Conservation (phyloP, 2,329 filamentous ascomycete genomes). For the Colletotrichum eleusines region DNA sequence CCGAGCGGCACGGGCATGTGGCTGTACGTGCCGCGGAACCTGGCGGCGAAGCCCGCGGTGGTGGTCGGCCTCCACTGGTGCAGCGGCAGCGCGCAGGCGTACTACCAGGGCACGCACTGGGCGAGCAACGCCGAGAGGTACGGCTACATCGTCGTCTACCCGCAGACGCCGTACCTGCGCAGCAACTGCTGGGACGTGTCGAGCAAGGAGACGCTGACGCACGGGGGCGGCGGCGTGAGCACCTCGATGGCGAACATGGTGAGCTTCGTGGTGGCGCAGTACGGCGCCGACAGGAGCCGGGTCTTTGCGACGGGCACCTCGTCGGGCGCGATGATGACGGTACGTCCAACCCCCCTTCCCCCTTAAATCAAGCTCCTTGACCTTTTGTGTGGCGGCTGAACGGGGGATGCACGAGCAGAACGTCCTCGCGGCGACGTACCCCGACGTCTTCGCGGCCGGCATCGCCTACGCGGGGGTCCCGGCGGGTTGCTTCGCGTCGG, state of each 20-base stretch:
- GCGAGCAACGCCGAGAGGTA: conserved; percentile 65
- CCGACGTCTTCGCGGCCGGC: conserved; percentile 65
- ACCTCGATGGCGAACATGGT: conserved; percentile 68
- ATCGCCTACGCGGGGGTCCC: conserved; percentile 66
- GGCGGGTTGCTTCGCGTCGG: conserved; percentile 64
- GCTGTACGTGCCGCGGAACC: conserved; percentile 52
- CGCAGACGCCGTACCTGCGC: conserved; percentile 53
- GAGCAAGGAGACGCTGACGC: conserved; percentile 61
- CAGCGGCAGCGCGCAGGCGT: conserved; percentile 64
- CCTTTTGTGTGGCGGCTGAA: too few species aligned
- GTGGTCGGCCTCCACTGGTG: conserved; percentile 70
- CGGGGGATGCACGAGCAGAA: too few species aligned
- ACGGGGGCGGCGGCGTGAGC: conserved; percentile 64
- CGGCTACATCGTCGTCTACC: conserved; percentile 67
- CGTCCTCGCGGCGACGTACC: conserved; percentile 66
- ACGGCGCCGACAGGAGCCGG: conserved; percentile 58
- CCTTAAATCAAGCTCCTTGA: too few species aligned
- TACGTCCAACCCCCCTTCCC: background rate
- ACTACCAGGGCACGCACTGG: conserved; percentile 62
- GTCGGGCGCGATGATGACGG: conserved; percentile 67
- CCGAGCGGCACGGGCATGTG: conserved; percentile 41
- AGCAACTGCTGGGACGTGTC: conserved; percentile 71
- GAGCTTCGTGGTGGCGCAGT: conserved; percentile 59
- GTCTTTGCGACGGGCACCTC: conserved; percentile 63
- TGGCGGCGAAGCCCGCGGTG: conserved; percentile 59